Conservation (phyloP, 371 early-diverging fungal genomes). For the Mortierella sp. region DNA sequence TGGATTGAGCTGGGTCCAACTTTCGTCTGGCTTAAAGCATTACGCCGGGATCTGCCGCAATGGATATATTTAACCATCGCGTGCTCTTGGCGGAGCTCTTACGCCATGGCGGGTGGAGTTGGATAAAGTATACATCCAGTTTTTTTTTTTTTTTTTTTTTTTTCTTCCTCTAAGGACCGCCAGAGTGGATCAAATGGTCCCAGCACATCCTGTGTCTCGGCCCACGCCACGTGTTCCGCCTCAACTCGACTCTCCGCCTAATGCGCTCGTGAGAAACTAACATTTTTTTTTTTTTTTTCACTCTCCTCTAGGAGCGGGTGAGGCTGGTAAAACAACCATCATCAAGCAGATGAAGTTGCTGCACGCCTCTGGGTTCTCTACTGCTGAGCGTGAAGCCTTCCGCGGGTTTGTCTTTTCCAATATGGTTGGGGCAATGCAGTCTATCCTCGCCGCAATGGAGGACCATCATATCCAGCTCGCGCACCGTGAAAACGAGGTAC, state of each 20-base stretch:
- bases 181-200: not conserved
- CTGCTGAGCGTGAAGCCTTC: constrained; percentile 87
- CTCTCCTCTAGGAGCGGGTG: constrained; percentile 84
- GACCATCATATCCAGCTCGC: constrained; percentile 72
- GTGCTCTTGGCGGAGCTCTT: no score
- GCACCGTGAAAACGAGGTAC: constrained; percentile 67
- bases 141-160: no score
- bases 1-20: no score
- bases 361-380: constrained; percentile 91
- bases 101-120: no score
- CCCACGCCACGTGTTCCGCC: not conserved
- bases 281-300: not conserved
- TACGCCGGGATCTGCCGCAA: no score
- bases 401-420: constrained; percentile 93
- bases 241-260: not conserved
- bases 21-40: no score
- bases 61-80: no score
- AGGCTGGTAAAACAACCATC: constrained; percentile 97
- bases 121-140: no score
- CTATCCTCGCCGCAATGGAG: constrained; percentile 90
- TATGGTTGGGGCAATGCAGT: constrained; percentile 89
- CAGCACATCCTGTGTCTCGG: not conserved
- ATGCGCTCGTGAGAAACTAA: not conserved
- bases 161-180: no score
- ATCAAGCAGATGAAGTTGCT: constrained; percentile 97